Evolutionary conservation across 495 filamentous ascomycete genomes (phyloP), one percentile per base, ranked within the genome.

Genomic region (Penicillium angulare): DNA sequence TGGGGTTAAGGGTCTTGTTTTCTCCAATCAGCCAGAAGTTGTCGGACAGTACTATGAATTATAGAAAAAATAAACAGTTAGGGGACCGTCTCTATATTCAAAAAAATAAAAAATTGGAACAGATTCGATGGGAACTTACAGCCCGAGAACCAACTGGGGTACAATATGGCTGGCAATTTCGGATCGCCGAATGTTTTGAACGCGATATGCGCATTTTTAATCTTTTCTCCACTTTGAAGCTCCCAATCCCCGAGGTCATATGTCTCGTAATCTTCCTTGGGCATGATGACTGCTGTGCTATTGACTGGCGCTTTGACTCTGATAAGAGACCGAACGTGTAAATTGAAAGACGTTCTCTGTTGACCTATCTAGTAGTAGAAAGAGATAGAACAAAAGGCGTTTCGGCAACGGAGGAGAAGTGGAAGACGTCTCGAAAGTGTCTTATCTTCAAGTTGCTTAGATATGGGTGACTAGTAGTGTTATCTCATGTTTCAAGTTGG

Each of bases 61-160:
- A 32, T n/a, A 15, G 13, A 21, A 16, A 20, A 39, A 18, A 34
- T 16, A 1, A 38, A 34, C 6, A 53, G 45, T 40, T 3, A 5
- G 5, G 10, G 15, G 2, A 26, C n/a, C n/a, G n/a, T n/a, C n/a
- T n/a, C n/a, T n/a, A n/a, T n/a, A n/a, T n/a, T n/a, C n/a, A 29
- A 38, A 9, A 27, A 33, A 24, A 31, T 10, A 20, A 22, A 32
- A 7, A 9, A 22, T 22, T 17, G 15, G 10, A 36, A 42, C 7
- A 20, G 7, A 26, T 2, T 16, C 7, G 45, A 41, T 47, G 15
- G 23, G 39, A n/a, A 49, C 63, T 22, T 71, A 83, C 78, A 50
- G 49, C 84, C 84, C 10, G 82, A 85, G 52, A 81, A 89, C 85
- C 85, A 89, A 2, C 79, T 79, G 10, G 86, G 86, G 60, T 89